A percentile compares a stretch with the other conserved stretches of the same genome.
phyloP scores from a whole-genome alignment of 306 rosid species.

The Clitoria ternatea region DNA sequence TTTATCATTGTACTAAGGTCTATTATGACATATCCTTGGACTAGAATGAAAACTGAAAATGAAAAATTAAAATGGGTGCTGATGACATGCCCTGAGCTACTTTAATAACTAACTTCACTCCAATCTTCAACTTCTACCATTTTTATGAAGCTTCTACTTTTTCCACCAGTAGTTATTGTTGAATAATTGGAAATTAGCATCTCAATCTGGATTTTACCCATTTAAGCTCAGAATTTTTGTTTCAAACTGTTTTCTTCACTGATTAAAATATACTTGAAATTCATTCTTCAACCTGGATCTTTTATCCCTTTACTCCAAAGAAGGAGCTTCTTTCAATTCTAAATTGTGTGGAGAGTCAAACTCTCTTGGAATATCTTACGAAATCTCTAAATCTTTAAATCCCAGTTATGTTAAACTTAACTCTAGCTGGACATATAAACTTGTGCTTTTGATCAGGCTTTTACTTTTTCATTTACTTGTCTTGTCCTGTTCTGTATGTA shows the following conservation, averaged over 20 bases:
- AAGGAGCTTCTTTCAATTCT: not conserved
- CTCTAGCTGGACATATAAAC: not conserved
- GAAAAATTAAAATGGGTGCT: not conserved
- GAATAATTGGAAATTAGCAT: not conserved
- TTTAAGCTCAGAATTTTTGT: not conserved
- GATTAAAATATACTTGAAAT: not conserved
- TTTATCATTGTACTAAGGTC: too few relatives aligned
- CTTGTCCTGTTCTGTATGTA: not conserved
- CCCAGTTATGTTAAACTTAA: not conserved
- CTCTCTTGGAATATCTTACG: not conserved
- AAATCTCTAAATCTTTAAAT: not conserved
- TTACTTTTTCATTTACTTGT: not conserved
- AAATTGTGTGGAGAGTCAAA: not conserved
- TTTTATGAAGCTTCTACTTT: not conserved
- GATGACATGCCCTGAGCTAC: not conserved
- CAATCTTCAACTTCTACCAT: not conserved
- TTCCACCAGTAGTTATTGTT: not conserved
- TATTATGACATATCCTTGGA: too few relatives aligned
- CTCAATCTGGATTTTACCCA: not conserved
- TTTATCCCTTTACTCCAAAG: not conserved
- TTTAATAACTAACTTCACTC: not conserved
- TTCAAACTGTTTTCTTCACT: too few relatives aligned
- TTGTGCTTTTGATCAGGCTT: conserved; percentile 1
- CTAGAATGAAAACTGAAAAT: too few relatives aligned
- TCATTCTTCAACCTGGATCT: not conserved